Evolutionary conservation across 1,284 basidiomycete genomes (phyloP).

Genomic region (Austroboletus niveus): DNA sequence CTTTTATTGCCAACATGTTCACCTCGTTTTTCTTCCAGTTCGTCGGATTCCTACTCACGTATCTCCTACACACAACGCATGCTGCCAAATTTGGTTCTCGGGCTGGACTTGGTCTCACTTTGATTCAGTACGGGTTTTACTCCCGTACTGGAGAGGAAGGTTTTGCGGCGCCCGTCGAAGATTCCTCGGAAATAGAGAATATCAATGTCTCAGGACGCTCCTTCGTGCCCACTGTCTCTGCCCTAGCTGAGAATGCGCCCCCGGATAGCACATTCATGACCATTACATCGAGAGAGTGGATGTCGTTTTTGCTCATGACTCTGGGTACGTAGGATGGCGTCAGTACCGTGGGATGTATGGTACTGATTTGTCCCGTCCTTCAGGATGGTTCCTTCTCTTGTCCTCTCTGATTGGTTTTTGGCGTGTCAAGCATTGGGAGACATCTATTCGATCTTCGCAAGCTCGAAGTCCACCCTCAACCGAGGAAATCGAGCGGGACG

Average conservation of each 20-base stretch:
- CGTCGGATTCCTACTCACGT: constrained; percentile 92
- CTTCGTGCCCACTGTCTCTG: constrained; percentile 8
- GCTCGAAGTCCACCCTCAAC: constrained; percentile 35
- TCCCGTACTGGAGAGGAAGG: constrained; percentile 39
- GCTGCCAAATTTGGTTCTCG: constrained; percentile 93
- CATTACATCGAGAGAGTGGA: constrained; percentile 67
- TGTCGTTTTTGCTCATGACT: constrained; percentile 89
- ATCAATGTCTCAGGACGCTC: constrained; percentile 9
- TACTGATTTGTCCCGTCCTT: constrained; percentile 4
- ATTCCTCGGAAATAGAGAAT: not conserved
- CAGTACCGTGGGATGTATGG: not conserved
- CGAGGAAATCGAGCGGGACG: constrained; percentile 48
- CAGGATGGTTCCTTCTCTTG: constrained; percentile 87
- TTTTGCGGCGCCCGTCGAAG: constrained; percentile 15
- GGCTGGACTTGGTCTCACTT: constrained; percentile 90
- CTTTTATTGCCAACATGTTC: constrained; percentile 79
- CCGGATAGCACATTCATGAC: constrained; percentile 20
- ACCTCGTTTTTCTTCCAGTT: constrained; percentile 97
- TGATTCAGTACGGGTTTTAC: constrained; percentile 86
- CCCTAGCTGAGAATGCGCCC: constrained; percentile 16
- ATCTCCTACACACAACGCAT: constrained; percentile 91
- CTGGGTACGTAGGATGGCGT: constrained; percentile 50
- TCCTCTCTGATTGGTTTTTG: constrained; percentile 80
- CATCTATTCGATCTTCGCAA: constrained; percentile 51
- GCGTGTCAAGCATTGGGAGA: constrained; percentile 81